Evolutionary conservation across 2,329 filamentous ascomycete species (phyloP).

Genomic region (Talaromyces sp.): DNA sequence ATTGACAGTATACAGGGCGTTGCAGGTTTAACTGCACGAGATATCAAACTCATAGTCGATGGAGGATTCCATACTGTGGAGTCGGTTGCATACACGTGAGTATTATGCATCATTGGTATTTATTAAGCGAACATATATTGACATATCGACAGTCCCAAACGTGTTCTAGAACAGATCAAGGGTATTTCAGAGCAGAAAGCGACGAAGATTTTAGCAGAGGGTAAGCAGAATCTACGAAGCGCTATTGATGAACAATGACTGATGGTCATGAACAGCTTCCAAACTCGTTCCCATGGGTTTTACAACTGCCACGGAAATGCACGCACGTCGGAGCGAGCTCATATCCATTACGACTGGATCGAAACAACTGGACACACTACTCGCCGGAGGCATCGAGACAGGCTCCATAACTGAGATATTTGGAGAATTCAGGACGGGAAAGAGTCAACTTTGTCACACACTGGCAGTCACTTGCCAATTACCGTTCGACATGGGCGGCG

Average conservation of each 20-base stretch:
- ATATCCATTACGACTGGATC: conserved; percentile 98
- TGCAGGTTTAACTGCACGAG: conserved; percentile 85
- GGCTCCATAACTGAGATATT: conserved; percentile 98
- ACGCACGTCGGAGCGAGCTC: conserved; percentile 89
- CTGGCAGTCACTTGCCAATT: conserved; percentile 97
- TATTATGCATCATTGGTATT: background rate
- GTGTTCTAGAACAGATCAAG: conserved; percentile 89
- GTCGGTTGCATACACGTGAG: conserved; percentile 86
- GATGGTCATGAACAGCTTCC: conserved; percentile 60
- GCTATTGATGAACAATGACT: background rate
- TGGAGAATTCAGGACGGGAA: conserved; percentile 95
- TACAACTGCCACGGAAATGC: conserved; percentile 98
- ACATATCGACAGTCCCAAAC: conserved; percentile 54
- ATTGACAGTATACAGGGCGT: conserved; percentile 63
- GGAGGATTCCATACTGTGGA: conserved; percentile 95
- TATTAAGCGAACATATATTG: conserved; percentile 7
- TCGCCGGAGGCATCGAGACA: conserved; percentile 93
- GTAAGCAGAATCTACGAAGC: conserved; percentile 47
- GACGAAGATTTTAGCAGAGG: conserved; percentile 83
- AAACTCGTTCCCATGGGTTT: conserved; percentile 99
- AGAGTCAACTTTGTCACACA: conserved; percentile 98
- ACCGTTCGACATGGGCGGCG: conserved; percentile 97
- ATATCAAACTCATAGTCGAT: conserved; percentile 89
- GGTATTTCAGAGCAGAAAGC: conserved; percentile 98
- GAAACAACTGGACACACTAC: conserved; percentile 91